Evolutionary conservation across 139 green algal species (phyloP).

Genomic region (Asterochloris sp.): DNA sequence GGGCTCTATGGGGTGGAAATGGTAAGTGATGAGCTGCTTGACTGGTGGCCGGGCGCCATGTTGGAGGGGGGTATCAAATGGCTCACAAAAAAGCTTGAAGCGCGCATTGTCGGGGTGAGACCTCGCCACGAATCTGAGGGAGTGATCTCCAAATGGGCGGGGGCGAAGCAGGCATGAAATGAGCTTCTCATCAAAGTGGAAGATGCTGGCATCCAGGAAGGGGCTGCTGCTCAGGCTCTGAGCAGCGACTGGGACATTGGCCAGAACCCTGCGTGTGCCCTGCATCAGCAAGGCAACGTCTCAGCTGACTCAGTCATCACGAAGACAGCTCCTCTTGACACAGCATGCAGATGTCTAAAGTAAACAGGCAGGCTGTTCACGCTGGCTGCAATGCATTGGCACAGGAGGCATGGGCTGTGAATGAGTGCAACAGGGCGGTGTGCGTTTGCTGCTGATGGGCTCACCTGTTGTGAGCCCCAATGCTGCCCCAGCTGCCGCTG

Average conservation of each 20-base stretch:
- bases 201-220: constrained; percentile 25
- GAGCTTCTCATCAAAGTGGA: constrained; percentile 27
- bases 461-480: no score
- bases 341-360: no score
- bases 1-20: constrained; percentile 23
- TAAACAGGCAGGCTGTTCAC: no score
- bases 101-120: background rate
- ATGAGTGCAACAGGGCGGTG: no score
- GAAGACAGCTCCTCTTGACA: no score
- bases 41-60: background rate
- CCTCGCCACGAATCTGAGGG: constrained; percentile 18
- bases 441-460: no score
- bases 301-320: background rate
- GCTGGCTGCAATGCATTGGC: no score
- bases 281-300: background rate
- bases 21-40: constrained; percentile 22
- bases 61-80: background rate
- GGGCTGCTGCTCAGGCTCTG: constrained; percentile 21
- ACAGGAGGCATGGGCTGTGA: no score
- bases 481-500: no score
- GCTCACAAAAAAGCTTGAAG: constrained; percentile 7
- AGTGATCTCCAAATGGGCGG: constrained; percentile 2
- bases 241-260: constrained; percentile 12
- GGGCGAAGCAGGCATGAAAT: constrained; percentile 2
- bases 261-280: constrained; percentile 15